phyloP scores from a whole-genome alignment of 169 alveolate species.

The Cytauxzoon felis region DNA sequence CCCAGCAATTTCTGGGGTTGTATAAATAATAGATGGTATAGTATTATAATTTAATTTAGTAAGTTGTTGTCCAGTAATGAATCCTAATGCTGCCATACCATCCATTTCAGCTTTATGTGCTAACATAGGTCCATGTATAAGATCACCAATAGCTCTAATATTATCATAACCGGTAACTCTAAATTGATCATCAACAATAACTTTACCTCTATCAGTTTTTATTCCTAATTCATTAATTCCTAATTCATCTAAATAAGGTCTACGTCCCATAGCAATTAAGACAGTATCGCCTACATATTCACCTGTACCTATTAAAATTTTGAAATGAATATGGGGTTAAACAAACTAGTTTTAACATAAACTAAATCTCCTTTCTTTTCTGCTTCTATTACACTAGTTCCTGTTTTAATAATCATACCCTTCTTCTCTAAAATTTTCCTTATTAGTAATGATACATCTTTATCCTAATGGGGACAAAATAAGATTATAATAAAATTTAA shows the following conservation, averaged over 20 bases:
- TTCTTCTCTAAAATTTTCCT: conserved; percentile 72
- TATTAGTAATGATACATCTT: conserved; percentile 64
- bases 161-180: conserved; percentile 64
- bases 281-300: conserved; percentile 81
- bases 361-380: conserved; percentile 63
- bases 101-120: conserved; percentile 99
- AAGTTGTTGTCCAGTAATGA: conserved; percentile 83
- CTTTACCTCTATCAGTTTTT: conserved; percentile 80
- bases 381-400: conserved; percentile 81
- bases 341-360: not conserved
- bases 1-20: conserved; percentile 97
- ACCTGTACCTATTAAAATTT: conserved; percentile 40
- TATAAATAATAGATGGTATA: conserved; percentile 95
- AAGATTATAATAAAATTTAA: conserved; percentile 71
- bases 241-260: conserved; percentile 88
- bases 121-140: conserved; percentile 94
- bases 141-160: conserved; percentile 97
- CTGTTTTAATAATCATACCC: conserved; percentile 76
- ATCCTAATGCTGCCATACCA: conserved; percentile 92
- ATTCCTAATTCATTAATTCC: conserved; percentile 87
- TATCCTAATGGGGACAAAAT: conserved; percentile 57
- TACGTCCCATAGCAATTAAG: conserved; percentile 94
- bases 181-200: conserved; percentile 73
- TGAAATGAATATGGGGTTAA: not conserved
- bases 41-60: conserved; percentile 86